Base-by-base conservation (phyloP, 2,329 filamentous ascomycete species). In the Alternaria dauci region DNA sequence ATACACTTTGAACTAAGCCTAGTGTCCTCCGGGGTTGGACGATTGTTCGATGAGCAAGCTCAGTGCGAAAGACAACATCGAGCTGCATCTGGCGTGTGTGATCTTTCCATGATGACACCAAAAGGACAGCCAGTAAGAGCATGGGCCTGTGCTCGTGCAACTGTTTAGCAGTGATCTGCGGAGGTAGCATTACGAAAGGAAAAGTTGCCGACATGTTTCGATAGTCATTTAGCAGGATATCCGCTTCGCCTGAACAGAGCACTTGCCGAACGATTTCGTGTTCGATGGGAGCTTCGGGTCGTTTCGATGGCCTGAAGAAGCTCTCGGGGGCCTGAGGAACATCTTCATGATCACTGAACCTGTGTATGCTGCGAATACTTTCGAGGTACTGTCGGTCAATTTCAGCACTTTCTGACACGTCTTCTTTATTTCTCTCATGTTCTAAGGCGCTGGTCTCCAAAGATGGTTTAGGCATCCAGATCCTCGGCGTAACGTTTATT, bases 41-140 rank as follows among this genome's bases (percentile, higher is more conserved):
- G 18, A 77, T 73, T 2, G 75, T 76, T 23, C 73, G 71, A n/a
- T 72, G 60, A 2, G 75, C 75, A n/a, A 78, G 65, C 46, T 78
- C 71, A 1, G 51, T 69, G 2, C 75, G 71, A 48, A 69, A 78
- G 2, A 70, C 30, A 5, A 55, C 44, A 32, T 78, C 75, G 20
- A 78, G 69, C 18, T 51, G 34, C 61, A 68, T 70, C 44, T 74
- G 73, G 8, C 65, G 69, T 7, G 62, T 46, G 43, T 73, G 72
- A 11, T 75, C 63, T 53, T 65, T 65, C 68, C 70, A 75, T 0
- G 74, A 75, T 1, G 75, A 68, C 9, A 68, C 70, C 8, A 68
- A 72, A 0, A 77, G 58, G 8, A 76, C 68, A 1, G 74, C 73
- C 14, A 77, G 66, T 34, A 76, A 70, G 4, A 77, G 59, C 75